Percentiles rank a stretch among this genome's conserved stretches.
Evolutionary conservation across 2,329 filamentous ascomycete species (phyloP).

Genomic region (Diaporthe sp.): DNA sequence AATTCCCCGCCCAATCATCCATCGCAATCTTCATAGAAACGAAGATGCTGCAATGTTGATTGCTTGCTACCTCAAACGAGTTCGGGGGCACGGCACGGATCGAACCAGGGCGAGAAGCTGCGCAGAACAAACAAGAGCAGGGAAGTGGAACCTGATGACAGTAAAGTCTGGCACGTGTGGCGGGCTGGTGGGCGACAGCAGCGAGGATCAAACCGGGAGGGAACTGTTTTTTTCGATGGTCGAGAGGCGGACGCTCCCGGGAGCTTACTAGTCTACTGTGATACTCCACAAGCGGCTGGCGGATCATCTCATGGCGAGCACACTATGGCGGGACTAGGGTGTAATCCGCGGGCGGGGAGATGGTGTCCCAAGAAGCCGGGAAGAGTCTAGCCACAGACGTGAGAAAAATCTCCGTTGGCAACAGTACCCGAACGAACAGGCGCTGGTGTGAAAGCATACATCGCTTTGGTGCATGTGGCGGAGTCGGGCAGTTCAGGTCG

Average conservation of each 20-base stretch:
- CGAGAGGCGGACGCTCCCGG: conserved; percentile 26
- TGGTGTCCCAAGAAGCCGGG: conserved; percentile 21
- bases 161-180: not conserved
- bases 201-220: conserved; percentile 16
- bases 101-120: not conserved
- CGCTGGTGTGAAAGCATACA: not conserved
- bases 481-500: not conserved
- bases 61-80: not conserved
- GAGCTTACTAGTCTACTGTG: not conserved
- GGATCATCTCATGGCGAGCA: conserved; percentile 3
- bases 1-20: not conserved
- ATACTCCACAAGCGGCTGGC: conserved; percentile 5
- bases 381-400: conserved; percentile 8
- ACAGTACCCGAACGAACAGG: not conserved
- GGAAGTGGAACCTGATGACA: not conserved
- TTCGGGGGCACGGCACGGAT: not conserved
- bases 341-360: conserved; percentile 13
- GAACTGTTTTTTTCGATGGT: not conserved
- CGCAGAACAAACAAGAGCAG: not conserved
- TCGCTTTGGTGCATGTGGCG: not conserved
- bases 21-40: not conserved
- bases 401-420: not conserved
- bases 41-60: not conserved
- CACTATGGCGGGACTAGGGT: conserved; percentile 7
- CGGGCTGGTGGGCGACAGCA: not conserved